Evolutionary conservation across 345 rosid species (phyloP).

Genomic region (Eucalyptus grandis): DNA sequence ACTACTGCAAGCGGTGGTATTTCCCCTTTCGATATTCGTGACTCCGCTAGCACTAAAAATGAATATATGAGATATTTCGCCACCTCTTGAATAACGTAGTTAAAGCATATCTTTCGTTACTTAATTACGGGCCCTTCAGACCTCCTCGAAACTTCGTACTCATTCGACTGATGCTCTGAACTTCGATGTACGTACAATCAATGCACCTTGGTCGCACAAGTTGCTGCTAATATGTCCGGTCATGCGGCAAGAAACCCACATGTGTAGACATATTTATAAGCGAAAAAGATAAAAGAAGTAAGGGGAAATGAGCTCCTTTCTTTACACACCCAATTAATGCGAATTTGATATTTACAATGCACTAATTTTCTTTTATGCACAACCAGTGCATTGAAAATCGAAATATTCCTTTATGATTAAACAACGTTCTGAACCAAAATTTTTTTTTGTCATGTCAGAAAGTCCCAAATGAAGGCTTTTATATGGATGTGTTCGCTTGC

Average conservation of each 20-base stretch:
- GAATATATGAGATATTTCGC: neutral
- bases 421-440: neutral
- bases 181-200: neutral
- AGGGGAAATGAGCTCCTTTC: neutral
- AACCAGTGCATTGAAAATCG: neutral
- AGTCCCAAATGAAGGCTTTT: neutral
- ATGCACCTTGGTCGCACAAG: neutral
- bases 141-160: neutral
- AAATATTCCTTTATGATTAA: neutral
- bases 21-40: fast-evolving
- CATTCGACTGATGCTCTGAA: neutral
- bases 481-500: neutral
- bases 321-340: neutral
- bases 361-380: neutral
- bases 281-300: neutral
- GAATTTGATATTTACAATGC: neutral
- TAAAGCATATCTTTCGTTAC: neutral
- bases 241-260: neutral
- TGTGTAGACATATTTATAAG: neutral
- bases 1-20: too few species aligned
- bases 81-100: neutral
- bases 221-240: neutral
- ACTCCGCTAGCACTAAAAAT: neutral
- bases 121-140: neutral
- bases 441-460: neutral